phyloP scores from a whole-genome alignment of 2,329 filamentous ascomycete species.

The Colletotrichum abscissum region DNA sequence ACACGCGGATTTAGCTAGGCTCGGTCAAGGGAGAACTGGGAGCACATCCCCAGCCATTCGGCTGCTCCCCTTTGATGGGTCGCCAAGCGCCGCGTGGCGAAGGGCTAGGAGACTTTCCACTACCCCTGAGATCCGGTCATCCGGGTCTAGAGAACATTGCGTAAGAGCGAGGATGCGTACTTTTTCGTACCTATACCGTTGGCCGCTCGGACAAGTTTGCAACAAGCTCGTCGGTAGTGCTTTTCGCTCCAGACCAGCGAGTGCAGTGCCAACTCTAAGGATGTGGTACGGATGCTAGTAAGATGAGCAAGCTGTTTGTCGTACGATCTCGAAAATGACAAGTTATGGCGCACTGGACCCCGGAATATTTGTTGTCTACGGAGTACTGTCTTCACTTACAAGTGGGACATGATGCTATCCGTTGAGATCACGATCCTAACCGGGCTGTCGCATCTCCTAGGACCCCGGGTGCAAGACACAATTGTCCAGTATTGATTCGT shows the following conservation, averaged over 20 bases:
- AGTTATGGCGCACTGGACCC: not conserved
- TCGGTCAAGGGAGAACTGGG: constrained; percentile 22
- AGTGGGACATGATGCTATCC: not conserved
- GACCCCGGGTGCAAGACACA: not conserved
- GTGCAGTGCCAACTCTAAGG: not conserved
- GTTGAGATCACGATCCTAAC: not conserved
- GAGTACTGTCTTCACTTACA: not conserved
- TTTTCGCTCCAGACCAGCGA: not conserved
- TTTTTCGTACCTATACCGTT: constrained; percentile 22
- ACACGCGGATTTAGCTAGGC: constrained; percentile 22
- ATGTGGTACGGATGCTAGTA: not conserved
- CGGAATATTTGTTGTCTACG: not conserved
- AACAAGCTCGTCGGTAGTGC: constrained; percentile 12
- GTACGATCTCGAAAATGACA: constrained; percentile 5
- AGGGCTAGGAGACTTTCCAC: constrained; percentile 32
- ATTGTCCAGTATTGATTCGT: not conserved
- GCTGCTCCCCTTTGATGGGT: constrained; percentile 37
- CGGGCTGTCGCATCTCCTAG: not conserved
- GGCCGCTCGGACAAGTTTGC: constrained; percentile 23
- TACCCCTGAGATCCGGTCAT: constrained; percentile 36
- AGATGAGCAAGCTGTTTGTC: not conserved
- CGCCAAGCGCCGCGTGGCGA: constrained; percentile 33
- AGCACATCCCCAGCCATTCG: constrained; percentile 37
- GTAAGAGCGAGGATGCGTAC: constrained; percentile 3
- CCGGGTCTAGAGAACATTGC: constrained; percentile 35